These are phyloP conservation scores for Hemisphaericaspora subhashii DNA, from an alignment of 1,139 yeast species.

Conservation along the genomic window DNA sequence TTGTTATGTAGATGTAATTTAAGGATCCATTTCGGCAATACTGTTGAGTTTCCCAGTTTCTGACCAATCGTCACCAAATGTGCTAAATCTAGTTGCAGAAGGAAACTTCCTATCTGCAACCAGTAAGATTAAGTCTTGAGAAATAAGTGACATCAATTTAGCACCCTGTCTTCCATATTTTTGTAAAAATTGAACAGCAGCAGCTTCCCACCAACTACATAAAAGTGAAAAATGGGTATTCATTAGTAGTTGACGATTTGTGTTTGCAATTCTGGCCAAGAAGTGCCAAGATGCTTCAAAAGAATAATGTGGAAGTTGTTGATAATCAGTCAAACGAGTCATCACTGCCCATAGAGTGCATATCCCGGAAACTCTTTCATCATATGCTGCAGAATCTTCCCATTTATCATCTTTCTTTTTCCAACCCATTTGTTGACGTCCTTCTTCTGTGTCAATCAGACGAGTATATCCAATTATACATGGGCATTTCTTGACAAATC, in stretches of 20 bases:
- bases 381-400: slow-evolving; percentile 77
- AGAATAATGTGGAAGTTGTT: slow-evolving; percentile 21
- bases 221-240: slow-evolving; percentile 73
- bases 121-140: slow-evolving; percentile 45
- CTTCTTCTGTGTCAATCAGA: slow-evolving; percentile 75
- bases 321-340: slow-evolving; percentile 40
- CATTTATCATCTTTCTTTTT: slow-evolving; percentile 63
- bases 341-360: slow-evolving; percentile 78
- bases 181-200: slow-evolving; percentile 54
- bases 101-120: slow-evolving; percentile 56
- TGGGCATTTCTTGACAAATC: slow-evolving; percentile 91
- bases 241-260: slow-evolving; percentile 45
- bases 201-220: slow-evolving; percentile 92
- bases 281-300: slow-evolving; percentile 68
- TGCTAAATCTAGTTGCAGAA: slow-evolving; percentile 73
- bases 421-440: slow-evolving; percentile 88
- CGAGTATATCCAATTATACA: slow-evolving; percentile 79
- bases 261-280: slow-evolving; percentile 69
- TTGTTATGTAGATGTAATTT: slow-evolving; percentile 8
- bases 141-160: slow-evolving; percentile 51
- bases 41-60: slow-evolving; percentile 43
- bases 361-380: slow-evolving; percentile 86
- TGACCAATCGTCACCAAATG: slow-evolving; percentile 79
- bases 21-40: slow-evolving; percentile 54
- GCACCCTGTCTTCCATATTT: slow-evolving; percentile 69